phyloP scores from a whole-genome alignment of 257 asterid genomes.

The Gentiana dahurica region DNA sequence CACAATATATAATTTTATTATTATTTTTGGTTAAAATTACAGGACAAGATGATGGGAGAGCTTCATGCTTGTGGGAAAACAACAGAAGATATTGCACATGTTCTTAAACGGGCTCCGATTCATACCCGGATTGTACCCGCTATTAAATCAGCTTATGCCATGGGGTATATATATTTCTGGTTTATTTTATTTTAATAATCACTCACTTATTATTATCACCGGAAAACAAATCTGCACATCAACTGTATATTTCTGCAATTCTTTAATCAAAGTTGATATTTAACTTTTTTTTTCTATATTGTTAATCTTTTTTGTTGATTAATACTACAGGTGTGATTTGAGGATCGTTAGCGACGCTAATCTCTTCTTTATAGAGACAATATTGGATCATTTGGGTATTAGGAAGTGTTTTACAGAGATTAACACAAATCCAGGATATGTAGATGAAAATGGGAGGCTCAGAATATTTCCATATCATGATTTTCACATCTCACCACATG shows the following conservation, averaged over 20 bases:
- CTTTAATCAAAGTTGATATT: not conserved
- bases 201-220: too few species aligned
- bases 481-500: constrained; percentile 35
- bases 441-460: constrained; percentile 55
- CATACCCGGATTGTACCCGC: constrained; percentile 34
- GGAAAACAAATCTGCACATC: too few species aligned
- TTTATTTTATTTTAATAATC: too few species aligned
- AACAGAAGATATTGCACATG: constrained; percentile 25
- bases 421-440: constrained; percentile 53
- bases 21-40: not conserved
- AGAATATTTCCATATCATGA: constrained; percentile 66
- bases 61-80: constrained; percentile 29
- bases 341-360: constrained; percentile 90
- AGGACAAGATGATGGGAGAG: constrained; percentile 41
- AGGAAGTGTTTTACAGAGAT: constrained; percentile 53
- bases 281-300: too few species aligned
- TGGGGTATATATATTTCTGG: constrained; percentile 17
- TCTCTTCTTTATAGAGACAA: constrained; percentile 59
- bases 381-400: constrained; percentile 57
- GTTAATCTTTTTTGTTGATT: too few species aligned
- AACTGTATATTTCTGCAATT: too few species aligned
- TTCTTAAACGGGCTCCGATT: constrained; percentile 26
- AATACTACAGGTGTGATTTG: constrained; percentile 49
- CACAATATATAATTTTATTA: too few species aligned
- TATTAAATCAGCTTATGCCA: constrained; percentile 30